Evolutionary conservation across 2,329 filamentous ascomycete genomes (phyloP).

Genomic region (Lachnellula occidentalis): DNA sequence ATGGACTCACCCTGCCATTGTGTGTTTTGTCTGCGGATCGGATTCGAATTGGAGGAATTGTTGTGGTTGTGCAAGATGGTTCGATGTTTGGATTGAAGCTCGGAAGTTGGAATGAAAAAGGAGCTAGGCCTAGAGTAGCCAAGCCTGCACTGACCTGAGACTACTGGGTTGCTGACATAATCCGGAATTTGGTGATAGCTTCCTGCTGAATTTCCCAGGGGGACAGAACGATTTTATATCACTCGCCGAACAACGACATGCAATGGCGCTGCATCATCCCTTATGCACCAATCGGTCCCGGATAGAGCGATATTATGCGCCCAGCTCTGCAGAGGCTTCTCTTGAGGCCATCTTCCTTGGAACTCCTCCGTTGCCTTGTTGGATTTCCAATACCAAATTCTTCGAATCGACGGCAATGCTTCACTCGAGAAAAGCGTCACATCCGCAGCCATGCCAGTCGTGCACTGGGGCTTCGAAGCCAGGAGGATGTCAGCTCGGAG

Average conservation of each 20-base stretch:
- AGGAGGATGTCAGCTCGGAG: too few species aligned
- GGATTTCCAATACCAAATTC: not conserved
- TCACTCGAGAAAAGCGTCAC: not conserved
- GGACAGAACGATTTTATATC: not conserved
- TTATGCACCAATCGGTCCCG: constrained; percentile 8
- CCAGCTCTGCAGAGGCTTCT: constrained; percentile 28
- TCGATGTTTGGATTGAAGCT: constrained; percentile 20
- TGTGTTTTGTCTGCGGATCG: constrained; percentile 16
- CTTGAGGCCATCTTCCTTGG: constrained; percentile 25
- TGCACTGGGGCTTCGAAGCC: too few species aligned
- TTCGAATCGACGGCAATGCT: not conserved
- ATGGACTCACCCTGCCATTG: constrained; percentile 31
- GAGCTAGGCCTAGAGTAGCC: too few species aligned
- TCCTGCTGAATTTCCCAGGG: not conserved
- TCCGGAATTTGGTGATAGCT: not conserved
- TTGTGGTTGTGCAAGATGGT: constrained; percentile 8
- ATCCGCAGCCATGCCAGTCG: not conserved
- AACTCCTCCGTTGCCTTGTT: constrained; percentile 22
- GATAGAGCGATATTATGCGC: constrained; percentile 20
- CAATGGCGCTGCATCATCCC: constrained; percentile 16
- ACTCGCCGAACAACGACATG: constrained; percentile 13
- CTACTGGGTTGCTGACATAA: constrained; percentile 11
- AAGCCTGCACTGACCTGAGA: not conserved
- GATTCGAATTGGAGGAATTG: constrained; percentile 7
- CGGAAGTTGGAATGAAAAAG: not conserved